A percentile compares a stretch with the other conserved stretches of the same genome.
phyloP scores from a whole-genome alignment of 345 rosid species.

The Geranium rotundifolium region DNA sequence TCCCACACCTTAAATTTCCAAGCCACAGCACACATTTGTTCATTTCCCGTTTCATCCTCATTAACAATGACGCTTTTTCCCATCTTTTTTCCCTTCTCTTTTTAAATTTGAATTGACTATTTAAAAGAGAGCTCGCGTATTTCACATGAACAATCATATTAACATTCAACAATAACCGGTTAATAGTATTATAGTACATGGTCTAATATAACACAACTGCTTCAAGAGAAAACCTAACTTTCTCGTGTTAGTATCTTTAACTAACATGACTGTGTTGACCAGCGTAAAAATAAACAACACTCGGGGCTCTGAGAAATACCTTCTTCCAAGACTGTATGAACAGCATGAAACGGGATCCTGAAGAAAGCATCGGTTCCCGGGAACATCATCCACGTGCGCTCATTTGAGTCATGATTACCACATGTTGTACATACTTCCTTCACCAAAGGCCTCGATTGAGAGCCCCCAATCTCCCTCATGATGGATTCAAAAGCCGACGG shows the following conservation, averaged over 20 bases:
- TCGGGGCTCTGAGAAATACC: slow-evolving; percentile 24
- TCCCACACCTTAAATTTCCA: not conserved
- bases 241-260: not conserved
- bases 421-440: slow-evolving; percentile 72
- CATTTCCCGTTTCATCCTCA: not conserved
- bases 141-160: no score
- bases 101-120: no score
- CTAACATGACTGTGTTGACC: slow-evolving; percentile 1
- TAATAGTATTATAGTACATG: not conserved
- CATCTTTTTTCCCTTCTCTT: no score
- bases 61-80: not conserved
- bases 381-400: slow-evolving; percentile 72
- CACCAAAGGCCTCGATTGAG: slow-evolving; percentile 46
- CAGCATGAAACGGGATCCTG: slow-evolving; percentile 63
- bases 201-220: no score
- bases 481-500: slow-evolving; percentile 55
- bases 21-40: not conserved
- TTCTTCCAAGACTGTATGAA: slow-evolving; percentile 66
- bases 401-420: slow-evolving; percentile 56
- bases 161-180: no score
- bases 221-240: not conserved
- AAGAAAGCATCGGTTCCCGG: slow-evolving; percentile 73
- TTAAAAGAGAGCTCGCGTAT: no score
- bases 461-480: slow-evolving; percentile 51
- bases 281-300: not conserved